Evolutionary conservation across 2,329 filamentous ascomycete genomes (phyloP).

Genomic region (Hymenoscyphus fraxineus): DNA sequence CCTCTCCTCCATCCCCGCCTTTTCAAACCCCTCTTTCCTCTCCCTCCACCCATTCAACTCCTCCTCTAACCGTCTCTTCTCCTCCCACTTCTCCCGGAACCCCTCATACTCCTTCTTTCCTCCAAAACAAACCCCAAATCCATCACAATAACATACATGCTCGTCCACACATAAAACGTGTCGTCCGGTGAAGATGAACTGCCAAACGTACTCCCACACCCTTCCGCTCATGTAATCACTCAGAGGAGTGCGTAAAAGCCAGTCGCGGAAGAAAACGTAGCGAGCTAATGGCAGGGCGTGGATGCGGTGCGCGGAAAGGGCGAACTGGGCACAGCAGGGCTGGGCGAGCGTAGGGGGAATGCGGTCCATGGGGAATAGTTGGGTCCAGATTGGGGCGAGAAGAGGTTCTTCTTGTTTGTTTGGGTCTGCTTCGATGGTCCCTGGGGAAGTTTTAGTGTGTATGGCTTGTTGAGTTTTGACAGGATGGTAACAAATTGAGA

Average conservation of each 20-base stretch:
- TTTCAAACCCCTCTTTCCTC: slow-evolving; percentile 5
- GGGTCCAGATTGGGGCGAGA: slow-evolving; percentile 40
- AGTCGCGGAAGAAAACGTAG: slow-evolving; percentile 55
- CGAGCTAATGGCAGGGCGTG: slow-evolving; percentile 45
- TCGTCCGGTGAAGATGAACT: slow-evolving; percentile 57
- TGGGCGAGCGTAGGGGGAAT: slow-evolving; percentile 47
- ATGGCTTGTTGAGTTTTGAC: too few species aligned
- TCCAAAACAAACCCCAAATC: slow-evolving; percentile 34
- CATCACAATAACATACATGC: slow-evolving; percentile 34
- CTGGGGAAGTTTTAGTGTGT: slow-evolving; percentile 25
- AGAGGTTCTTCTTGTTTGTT: slow-evolving; percentile 42
- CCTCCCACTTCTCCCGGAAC: slow-evolving; percentile 11
- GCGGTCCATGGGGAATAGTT: slow-evolving; percentile 26
- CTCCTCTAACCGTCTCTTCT: slow-evolving; percentile 14
- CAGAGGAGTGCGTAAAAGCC: slow-evolving; percentile 54
- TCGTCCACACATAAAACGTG: slow-evolving; percentile 28
- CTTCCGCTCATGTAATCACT: slow-evolving; percentile 54
- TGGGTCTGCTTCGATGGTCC: slow-evolving; percentile 36
- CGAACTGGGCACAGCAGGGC: slow-evolving; percentile 65
- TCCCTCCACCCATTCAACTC: slow-evolving; percentile 12
- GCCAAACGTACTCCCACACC: slow-evolving; percentile 64
- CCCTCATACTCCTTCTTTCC: slow-evolving; percentile 24
- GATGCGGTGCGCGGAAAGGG: slow-evolving; percentile 47
- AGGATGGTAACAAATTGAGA: too few species aligned
- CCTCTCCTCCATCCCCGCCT: slow-evolving; percentile 5